These are phyloP conservation scores for Marasmius sp. DNA, from an alignment of 1,284 basidiomycete species.

Conservation along the genomic window DNA sequence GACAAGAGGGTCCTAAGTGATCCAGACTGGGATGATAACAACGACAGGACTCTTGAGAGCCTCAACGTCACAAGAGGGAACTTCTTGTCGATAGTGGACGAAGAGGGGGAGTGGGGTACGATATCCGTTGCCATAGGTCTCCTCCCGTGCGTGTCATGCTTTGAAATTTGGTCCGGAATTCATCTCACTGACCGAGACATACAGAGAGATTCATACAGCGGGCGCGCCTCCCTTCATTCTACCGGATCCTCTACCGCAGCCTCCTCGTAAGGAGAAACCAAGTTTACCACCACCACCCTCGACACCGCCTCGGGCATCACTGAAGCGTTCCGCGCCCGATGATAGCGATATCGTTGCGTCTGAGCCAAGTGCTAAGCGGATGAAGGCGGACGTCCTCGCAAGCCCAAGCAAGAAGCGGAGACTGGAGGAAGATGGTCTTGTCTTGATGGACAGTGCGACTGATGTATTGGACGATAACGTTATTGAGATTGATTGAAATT, in stretches of 20 bases:
- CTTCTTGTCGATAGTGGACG: slow-evolving; percentile 86
- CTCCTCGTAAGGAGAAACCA: slow-evolving; percentile 47
- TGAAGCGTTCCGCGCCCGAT: slow-evolving; percentile 56
- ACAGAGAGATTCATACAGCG: slow-evolving; percentile 50
- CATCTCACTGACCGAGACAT: neutral
- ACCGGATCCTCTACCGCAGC: slow-evolving; percentile 59
- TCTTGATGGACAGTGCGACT: slow-evolving; percentile 60
- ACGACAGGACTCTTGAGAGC: slow-evolving; percentile 69
- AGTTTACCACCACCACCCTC: slow-evolving; percentile 38
- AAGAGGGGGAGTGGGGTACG: slow-evolving; percentile 77
- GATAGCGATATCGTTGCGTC: slow-evolving; percentile 50
- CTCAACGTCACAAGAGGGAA: slow-evolving; percentile 73
- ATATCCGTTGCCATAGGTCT: slow-evolving; percentile 71
- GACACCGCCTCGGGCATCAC: slow-evolving; percentile 39
- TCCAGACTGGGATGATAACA: slow-evolving; percentile 88
- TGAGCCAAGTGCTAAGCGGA: slow-evolving; percentile 56
- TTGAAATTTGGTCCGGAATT: neutral
- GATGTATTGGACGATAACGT: slow-evolving; percentile 53
- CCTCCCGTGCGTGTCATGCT: slow-evolving; percentile 63
- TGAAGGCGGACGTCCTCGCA: slow-evolving; percentile 19
- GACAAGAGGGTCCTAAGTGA: slow-evolving; percentile 82
- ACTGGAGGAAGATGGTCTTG: slow-evolving; percentile 70
- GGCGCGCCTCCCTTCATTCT: slow-evolving; percentile 56
- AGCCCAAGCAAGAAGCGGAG: slow-evolving; percentile 64
- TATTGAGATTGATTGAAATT: slow-evolving; percentile 53